These are phyloP conservation scores for Voacanga thouarsii DNA, from an alignment of 257 asterid species.

Conservation along the genomic window DNA sequence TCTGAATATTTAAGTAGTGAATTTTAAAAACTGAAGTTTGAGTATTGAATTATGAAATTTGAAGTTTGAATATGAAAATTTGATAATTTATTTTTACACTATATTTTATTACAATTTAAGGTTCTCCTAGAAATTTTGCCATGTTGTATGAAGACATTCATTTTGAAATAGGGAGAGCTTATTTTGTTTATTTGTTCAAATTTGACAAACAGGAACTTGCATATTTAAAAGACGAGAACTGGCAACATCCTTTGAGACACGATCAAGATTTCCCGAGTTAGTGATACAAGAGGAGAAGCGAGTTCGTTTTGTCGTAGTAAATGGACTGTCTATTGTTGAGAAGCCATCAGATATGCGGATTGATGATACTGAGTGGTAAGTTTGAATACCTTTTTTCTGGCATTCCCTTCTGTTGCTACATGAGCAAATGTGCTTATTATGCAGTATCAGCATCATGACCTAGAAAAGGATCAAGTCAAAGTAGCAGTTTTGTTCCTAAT, in stretches of 20 bases:
- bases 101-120: background rate
- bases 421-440: background rate
- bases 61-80: too few species aligned
- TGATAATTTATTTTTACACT: too few species aligned
- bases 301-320: slow-evolving; percentile 95
- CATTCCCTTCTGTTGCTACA: background rate
- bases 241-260: slow-evolving; percentile 92
- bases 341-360: slow-evolving; percentile 66
- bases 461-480: background rate
- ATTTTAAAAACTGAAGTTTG: too few species aligned
- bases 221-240: slow-evolving; percentile 82
- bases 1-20: too few species aligned
- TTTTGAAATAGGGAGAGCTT: background rate
- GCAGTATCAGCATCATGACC: background rate
- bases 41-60: too few species aligned
- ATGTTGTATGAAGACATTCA: background rate
- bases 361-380: slow-evolving; percentile 90
- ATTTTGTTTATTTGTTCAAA: background rate
- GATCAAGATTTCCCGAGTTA: slow-evolving; percentile 93
- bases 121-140: background rate
- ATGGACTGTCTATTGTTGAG: slow-evolving; percentile 81
- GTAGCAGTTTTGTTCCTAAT: background rate
- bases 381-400: slow-evolving; percentile 14
- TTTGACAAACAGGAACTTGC: slow-evolving; percentile 55
- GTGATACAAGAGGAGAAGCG: slow-evolving; percentile 98